Percentiles rank a stretch among this genome's conserved stretches.
Conservation (phyloP, 2,329 filamentous ascomycete species). For the Fusarium sp. region DNA sequence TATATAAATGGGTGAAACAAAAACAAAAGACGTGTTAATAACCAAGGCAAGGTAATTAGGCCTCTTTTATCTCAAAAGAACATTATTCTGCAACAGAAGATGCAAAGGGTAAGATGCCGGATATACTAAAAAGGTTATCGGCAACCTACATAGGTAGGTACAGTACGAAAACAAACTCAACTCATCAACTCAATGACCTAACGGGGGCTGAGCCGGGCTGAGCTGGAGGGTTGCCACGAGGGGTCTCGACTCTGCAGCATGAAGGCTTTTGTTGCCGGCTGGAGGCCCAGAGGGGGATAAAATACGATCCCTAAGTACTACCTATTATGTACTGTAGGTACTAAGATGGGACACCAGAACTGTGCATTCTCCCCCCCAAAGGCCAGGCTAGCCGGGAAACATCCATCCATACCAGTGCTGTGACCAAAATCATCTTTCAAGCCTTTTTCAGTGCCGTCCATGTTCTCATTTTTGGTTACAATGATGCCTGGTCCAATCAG, state of each 20-base stretch:
- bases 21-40: constrained; percentile 4
- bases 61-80: constrained; percentile 11
- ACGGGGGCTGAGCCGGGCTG: not conserved
- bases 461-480: not conserved
- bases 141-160: not conserved
- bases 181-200: not conserved
- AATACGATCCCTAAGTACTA: too few relatives aligned
- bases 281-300: too few relatives aligned
- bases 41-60: not conserved
- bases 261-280: constrained; percentile 24
- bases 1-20: constrained; percentile 6
- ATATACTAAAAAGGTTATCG: not conserved
- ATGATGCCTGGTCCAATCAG: not conserved
- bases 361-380: too few relatives aligned
- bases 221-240: constrained; percentile 1
- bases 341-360: too few relatives aligned
- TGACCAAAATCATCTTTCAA: constrained; percentile 12
- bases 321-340: too few relatives aligned
- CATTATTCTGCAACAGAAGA: constrained; percentile 1
- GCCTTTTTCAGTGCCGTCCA: not conserved
- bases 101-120: not conserved
- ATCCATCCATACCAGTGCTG: not conserved
- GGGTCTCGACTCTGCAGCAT: constrained; percentile 10
- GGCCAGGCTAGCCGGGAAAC: too few relatives aligned
- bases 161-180: not conserved